phyloP scores from a whole-genome alignment of 495 filamentous ascomycete species.

The Pseudoneurospora amorphoporcata region DNA sequence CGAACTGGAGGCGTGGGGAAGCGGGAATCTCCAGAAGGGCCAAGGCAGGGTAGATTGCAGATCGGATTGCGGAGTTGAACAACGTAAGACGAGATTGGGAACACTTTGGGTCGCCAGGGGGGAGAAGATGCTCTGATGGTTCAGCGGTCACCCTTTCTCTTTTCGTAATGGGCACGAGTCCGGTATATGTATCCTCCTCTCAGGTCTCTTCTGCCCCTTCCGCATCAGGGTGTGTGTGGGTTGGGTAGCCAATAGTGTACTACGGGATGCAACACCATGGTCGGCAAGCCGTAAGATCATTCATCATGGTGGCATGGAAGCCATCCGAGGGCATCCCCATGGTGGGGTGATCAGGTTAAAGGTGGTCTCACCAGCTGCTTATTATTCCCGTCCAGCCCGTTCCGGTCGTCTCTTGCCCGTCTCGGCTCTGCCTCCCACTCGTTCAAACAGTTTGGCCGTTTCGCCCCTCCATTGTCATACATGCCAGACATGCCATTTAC shows the following conservation, averaged over 20 bases:
- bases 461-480: background rate
- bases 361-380: background rate
- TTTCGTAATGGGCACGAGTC: background rate
- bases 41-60: background rate
- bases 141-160: background rate
- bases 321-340: background rate
- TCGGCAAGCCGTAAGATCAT: background rate
- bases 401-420: background rate
- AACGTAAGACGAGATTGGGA: background rate
- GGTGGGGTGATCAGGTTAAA: background rate
- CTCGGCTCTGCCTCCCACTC: no score
- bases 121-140: background rate
- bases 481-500: background rate
- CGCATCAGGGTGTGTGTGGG: background rate
- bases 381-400: background rate
- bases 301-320: background rate
- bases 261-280: background rate
- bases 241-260: background rate
- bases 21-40: background rate
- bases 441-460: background rate
- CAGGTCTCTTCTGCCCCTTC: background rate
- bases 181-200: background rate
- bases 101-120: background rate
- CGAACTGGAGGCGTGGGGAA: background rate
- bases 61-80: background rate